Evolutionary conservation across 2,329 filamentous ascomycete genomes (phyloP), one percentile per base, ranked within the genome.

Genomic region (Sporothrix schenckii): DNA sequence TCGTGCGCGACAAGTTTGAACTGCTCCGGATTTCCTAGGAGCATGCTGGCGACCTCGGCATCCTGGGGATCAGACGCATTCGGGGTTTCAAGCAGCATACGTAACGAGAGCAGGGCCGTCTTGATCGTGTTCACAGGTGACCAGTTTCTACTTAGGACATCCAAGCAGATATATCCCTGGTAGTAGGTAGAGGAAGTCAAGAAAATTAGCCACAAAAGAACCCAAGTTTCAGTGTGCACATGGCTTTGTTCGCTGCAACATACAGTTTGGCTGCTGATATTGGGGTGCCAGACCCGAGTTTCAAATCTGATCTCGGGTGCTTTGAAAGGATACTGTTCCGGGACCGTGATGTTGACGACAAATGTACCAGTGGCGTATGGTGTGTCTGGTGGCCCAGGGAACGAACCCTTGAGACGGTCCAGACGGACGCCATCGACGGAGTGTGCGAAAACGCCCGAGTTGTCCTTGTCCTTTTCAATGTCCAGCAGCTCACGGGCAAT

Each of bases 61-160:
- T 99, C 95, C 82, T 99, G 95, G 0, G 95, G 95, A 75, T 99
- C 95, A 76, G 94, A 96, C 0, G 95, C 94, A 79, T 99, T 96
- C 3, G 95, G 95, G 21, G 90, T 92, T 81, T 93, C 93, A 77
- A 99, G 91, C 21, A 99, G 88, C 75, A 94, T 94, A 79, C 97
- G 94, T 44, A 99, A 86, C 39, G 94, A 97, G 71, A 99, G 89
- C 60, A 99, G 88, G 50, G 94, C 93, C 24, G 93, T 96, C 82
- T 97, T 98, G 80, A 99, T 94, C 16, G 94, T 99, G 72, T 97
- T 87, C 30, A 99, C 94, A 0, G 95, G 95, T 6, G 94, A 97
- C 95, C 95, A 99, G 75, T 92, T 93, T 14, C 87, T 87, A 11
- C 91, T 90, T 19, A 99, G 87, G 0, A 94, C 98, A 78, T 99